Percentiles rank a stretch among this genome's conserved stretches.
These are phyloP conservation scores for Arthrinium phaeospermum DNA, from an alignment of 2,329 filamentous ascomycete genomes.

Conservation along the genomic window DNA sequence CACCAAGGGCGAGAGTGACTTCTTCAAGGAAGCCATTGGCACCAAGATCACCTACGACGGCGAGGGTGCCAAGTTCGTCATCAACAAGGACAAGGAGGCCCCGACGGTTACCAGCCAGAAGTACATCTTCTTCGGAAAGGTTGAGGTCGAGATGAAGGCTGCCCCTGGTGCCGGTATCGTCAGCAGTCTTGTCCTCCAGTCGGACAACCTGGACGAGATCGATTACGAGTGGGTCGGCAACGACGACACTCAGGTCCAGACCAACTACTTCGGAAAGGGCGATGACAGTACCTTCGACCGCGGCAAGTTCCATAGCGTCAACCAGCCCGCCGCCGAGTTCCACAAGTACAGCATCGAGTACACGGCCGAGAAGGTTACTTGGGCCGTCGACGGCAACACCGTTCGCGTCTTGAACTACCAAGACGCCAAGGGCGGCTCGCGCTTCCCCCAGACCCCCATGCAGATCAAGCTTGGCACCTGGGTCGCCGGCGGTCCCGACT, in stretches of 20 bases:
- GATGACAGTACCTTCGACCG: slow-evolving; percentile 61
- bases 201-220: slow-evolving; percentile 90
- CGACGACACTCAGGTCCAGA: slow-evolving; percentile 76
- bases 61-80: slow-evolving; percentile 65
- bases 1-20: slow-evolving; percentile 66
- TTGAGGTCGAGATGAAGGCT: slow-evolving; percentile 80
- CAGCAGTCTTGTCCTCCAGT: slow-evolving; percentile 88
- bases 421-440: slow-evolving; percentile 62
- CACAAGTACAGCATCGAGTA: slow-evolving; percentile 71
- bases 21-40: slow-evolving; percentile 53
- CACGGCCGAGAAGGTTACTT: slow-evolving; percentile 67
- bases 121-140: slow-evolving; percentile 96
- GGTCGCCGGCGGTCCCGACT: slow-evolving; percentile 63
- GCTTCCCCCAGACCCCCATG: slow-evolving; percentile 77
- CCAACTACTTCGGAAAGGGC: slow-evolving; percentile 72
- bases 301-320: slow-evolving; percentile 53
- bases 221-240: slow-evolving; percentile 96
- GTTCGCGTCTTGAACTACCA: slow-evolving; percentile 67
- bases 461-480: slow-evolving; percentile 73
- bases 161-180: slow-evolving; percentile 85
- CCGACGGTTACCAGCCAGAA: slow-evolving; percentile 78
- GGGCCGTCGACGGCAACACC: slow-evolving; percentile 66
- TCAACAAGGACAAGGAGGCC: slow-evolving; percentile 68
- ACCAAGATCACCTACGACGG: slow-evolving; percentile 54
- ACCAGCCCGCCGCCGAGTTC: slow-evolving; percentile 49